Base-by-base conservation (phyloP, 78 protist species). In the Dictyostelium purpureum region DNA sequence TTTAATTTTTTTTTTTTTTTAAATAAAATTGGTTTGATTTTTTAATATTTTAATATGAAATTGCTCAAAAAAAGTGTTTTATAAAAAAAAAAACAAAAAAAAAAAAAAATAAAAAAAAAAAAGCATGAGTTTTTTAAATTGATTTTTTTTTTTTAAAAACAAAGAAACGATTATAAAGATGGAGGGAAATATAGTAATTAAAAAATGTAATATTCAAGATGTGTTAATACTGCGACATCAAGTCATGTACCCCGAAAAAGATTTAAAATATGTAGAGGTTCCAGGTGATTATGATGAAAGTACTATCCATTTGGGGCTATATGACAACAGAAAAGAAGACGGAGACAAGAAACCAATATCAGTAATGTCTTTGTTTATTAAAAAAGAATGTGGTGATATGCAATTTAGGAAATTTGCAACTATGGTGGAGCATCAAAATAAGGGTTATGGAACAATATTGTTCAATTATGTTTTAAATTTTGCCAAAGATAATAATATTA, bases 341-440 rank as follows among this genome's bases (percentile, higher is more conserved):
- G 14, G n/a, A 3, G 40, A 67, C 0, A 5, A 18, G 19, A 11
- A 67, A 38, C 49, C 49, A 38, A 40, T 67, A 67, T 67, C 75
- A 19, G 43, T 67, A 4, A 21, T 67, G 1, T 67, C 75, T 18
- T 38, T 67, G 6, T 67, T 67, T 67, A 35, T 67, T 37, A 67
- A 40, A 37, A 40, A 38, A 61, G 69, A 61, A 31, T 14, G 31
- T 14, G 38, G 10, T n/a, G 75, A 67, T 37, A 9, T 67, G 1
- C 75, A 67, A 67, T 67, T 67, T 67, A 67, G 75, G 24, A 67
- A 67, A n/a, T 67, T 67, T 33, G 75, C 75, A 67, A 67, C 75
- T 19, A 67, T 37, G 21, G 37, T 38, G 4, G 49, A 37, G 14
- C 38, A 4, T 38, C 75, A 67, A 67, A 38, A 33, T 14, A 67